Percentiles rank a stretch among this genome's conserved stretches.
Conservation (phyloP, 2,329 filamentous ascomycete genomes). For the Xylariaceae sp. region DNA sequence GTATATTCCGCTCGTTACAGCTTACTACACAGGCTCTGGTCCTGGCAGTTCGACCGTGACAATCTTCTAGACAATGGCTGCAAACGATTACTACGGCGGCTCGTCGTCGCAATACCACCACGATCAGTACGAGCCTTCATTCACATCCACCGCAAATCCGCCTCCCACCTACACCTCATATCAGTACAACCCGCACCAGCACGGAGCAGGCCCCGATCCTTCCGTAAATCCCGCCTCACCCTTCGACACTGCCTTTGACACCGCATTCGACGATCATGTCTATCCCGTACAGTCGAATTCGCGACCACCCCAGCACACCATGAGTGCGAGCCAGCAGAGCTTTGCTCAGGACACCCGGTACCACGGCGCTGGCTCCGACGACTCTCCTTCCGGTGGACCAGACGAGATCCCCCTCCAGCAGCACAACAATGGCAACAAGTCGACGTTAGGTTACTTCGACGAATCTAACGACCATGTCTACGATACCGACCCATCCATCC, state of each 20-base stretch:
- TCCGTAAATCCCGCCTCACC: constrained; percentile 43
- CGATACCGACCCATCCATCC: constrained; percentile 41
- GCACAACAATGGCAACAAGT: constrained; percentile 33
- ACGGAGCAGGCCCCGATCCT: constrained; percentile 18
- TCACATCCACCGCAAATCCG: constrained; percentile 37
- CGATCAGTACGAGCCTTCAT: constrained; percentile 37
- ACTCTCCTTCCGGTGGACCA: constrained; percentile 38
- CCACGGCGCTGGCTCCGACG: constrained; percentile 41
- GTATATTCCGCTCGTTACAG: not conserved
- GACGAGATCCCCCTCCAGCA: constrained; percentile 56
- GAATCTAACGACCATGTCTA: constrained; percentile 56
- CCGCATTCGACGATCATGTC: constrained; percentile 62
- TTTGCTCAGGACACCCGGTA: constrained; percentile 54
- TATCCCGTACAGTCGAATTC: constrained; percentile 47
- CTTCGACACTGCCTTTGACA: constrained; percentile 61
- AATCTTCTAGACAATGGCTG: constrained; percentile 45
- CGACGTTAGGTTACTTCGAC: constrained; percentile 19
- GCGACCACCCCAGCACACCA: constrained; percentile 26
- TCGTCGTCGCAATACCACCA: constrained; percentile 35
- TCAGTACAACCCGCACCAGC: constrained; percentile 28
- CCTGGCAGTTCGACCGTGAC: not conserved
- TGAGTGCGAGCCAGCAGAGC: constrained; percentile 36
- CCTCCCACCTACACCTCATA: constrained; percentile 39
- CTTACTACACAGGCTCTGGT: not conserved
- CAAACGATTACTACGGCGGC: constrained; percentile 61